phyloP scores from a whole-genome alignment of 2,329 filamentous ascomycete species.

The Sporothrix globosa region DNA sequence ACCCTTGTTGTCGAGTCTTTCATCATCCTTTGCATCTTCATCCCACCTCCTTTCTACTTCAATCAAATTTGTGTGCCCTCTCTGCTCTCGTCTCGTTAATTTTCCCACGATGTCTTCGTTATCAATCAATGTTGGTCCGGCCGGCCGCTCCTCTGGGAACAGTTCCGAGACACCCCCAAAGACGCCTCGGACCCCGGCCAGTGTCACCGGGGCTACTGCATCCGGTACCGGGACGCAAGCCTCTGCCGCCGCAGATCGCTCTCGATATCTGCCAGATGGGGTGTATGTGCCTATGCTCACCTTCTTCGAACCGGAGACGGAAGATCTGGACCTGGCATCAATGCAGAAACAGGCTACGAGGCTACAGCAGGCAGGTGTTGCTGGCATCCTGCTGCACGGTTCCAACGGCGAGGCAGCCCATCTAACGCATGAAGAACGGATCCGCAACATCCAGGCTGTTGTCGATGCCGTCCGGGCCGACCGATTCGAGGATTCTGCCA shows the following conservation, averaged over 20 bases:
- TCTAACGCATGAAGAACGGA: constrained; percentile 66
- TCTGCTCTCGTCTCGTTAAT: background rate
- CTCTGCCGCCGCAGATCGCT: background rate
- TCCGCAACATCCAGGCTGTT: constrained; percentile 63
- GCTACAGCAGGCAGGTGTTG: constrained; percentile 64
- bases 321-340: constrained; percentile 59
- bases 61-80: background rate
- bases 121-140: constrained; percentile 9
- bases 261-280: constrained; percentile 42
- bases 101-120: constrained; percentile 15
- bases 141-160: background rate
- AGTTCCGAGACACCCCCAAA: constrained; percentile 24
- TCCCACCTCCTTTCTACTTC: background rate
- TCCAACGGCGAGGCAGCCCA: constrained; percentile 77
- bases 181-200: constrained; percentile 15
- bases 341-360: constrained; percentile 58
- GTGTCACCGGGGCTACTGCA: background rate
- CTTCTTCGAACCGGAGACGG: constrained; percentile 58
- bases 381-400: constrained; percentile 69
- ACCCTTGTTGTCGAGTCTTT: background rate
- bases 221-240: background rate
- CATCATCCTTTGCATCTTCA: background rate
- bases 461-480: constrained; percentile 60
- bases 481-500: constrained; percentile 41
- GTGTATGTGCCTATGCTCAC: constrained; percentile 67